phyloP scores from a whole-genome alignment of 768 basidiomycete species.

The Mycena kentingensis region DNA sequence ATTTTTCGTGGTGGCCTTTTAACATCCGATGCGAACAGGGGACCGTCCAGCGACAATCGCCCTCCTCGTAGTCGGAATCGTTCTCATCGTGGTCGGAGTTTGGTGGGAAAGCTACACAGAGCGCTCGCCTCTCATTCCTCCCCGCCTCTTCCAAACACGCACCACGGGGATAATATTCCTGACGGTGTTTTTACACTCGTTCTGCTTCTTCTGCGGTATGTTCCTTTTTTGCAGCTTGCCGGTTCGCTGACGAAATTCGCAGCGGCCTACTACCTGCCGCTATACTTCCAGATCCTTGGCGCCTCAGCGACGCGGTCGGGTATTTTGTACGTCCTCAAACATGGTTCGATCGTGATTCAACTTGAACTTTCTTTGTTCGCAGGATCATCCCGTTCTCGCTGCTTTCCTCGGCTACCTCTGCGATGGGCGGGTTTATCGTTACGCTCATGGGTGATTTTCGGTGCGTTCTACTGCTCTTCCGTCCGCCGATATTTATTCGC shows the following conservation, averaged over 20 bases:
- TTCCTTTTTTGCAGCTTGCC: neutral
- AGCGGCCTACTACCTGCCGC: constrained; percentile 71
- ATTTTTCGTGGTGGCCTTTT: neutral
- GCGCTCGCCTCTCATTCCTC: constrained; percentile 71
- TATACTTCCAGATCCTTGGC: constrained; percentile 80
- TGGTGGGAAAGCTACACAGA: constrained; percentile 63
- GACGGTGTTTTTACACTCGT: constrained; percentile 60
- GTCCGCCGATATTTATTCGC: neutral
- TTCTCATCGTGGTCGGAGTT: constrained; percentile 50
- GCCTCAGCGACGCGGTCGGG: constrained; percentile 72
- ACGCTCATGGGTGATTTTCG: constrained; percentile 62
- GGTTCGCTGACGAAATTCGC: no score
- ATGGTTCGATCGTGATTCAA: neutral
- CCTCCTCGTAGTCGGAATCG: constrained; percentile 57
- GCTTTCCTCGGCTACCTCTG: constrained; percentile 54
- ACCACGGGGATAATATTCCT: constrained; percentile 67
- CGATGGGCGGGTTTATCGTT: constrained; percentile 56
- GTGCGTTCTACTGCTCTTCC: neutral
- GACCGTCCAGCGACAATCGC: constrained; percentile 59
- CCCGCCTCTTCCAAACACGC: constrained; percentile 77
- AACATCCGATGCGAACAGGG: constrained; percentile 42
- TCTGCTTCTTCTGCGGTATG: constrained; percentile 60
- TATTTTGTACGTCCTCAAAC: constrained; percentile 48
- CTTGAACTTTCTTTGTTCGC: neutral
- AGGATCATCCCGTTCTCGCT: constrained; percentile 80